Evolutionary conservation across 2,329 filamentous ascomycete genomes (phyloP).

Genomic region (Botrytis sinoallii): DNA sequence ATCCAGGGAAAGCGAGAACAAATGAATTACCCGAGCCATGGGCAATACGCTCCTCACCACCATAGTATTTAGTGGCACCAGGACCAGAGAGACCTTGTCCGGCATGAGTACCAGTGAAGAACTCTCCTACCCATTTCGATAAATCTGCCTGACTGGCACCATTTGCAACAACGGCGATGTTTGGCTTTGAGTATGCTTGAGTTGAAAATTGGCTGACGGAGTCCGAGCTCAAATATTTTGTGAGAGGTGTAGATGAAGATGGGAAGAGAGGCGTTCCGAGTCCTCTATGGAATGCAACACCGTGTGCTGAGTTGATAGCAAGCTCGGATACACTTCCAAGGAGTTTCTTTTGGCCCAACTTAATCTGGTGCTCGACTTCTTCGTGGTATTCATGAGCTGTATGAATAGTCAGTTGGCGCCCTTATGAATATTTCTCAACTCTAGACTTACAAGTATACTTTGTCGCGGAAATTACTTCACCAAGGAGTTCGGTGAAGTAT

Average conservation of each 20-base stretch:
- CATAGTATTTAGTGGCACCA: slow-evolving; percentile 78
- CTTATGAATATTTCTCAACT: too few species aligned
- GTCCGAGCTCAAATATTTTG: slow-evolving; percentile 76
- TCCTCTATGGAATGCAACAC: slow-evolving; percentile 87
- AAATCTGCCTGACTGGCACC: slow-evolving; percentile 75
- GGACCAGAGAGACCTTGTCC: slow-evolving; percentile 53
- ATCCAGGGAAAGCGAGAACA: slow-evolving; percentile 90
- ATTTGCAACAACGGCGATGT: slow-evolving; percentile 88
- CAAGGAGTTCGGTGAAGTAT: slow-evolving; percentile 94
- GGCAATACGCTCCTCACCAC: slow-evolving; percentile 87
- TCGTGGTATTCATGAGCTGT: slow-evolving; percentile 87
- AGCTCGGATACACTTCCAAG: slow-evolving; percentile 60
- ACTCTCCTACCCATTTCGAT: slow-evolving; percentile 86
- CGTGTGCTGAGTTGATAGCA: slow-evolving; percentile 82
- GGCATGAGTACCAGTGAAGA: slow-evolving; percentile 73
- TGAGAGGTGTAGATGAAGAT: slow-evolving; percentile 65
- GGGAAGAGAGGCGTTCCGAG: slow-evolving; percentile 78
- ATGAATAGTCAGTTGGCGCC: background rate
- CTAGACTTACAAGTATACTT: slow-evolving; percentile 70
- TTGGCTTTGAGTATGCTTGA: slow-evolving; percentile 80
- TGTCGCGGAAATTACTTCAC: slow-evolving; percentile 84
- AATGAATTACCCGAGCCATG: slow-evolving; percentile 75
- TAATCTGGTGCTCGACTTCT: slow-evolving; percentile 75
- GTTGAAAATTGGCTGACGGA: slow-evolving; percentile 72
- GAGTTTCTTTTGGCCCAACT: slow-evolving; percentile 72